These are phyloP conservation scores for Populus hybrid DNA, from an alignment of 441 rosid genomes.

Conservation along the genomic window DNA sequence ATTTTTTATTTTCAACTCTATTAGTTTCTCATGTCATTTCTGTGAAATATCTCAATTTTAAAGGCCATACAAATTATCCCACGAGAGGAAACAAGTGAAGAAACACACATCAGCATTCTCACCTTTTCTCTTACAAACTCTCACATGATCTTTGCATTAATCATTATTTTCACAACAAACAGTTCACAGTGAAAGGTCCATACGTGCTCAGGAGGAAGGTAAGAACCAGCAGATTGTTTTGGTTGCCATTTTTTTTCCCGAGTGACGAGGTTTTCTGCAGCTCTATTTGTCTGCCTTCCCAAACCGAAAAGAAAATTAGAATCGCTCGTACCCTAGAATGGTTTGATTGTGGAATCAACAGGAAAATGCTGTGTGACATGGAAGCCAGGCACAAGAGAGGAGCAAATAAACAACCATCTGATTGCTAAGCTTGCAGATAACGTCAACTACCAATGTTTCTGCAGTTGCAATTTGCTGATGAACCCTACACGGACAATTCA, in stretches of 20 bases:
- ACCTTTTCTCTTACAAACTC: not conserved
- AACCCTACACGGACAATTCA: slow-evolving; percentile 3
- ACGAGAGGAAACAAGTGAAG: not conserved
- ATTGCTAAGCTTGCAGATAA: not conserved
- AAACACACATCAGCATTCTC: not conserved
- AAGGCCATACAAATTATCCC: not conserved
- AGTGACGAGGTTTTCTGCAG: not conserved
- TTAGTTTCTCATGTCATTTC: not conserved
- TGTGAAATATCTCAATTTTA: not conserved
- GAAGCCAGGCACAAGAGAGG: not conserved
- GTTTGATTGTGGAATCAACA: no score
- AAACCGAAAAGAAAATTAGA: not conserved
- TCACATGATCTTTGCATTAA: not conserved
- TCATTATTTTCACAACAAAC: not conserved
- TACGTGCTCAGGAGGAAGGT: not conserved
- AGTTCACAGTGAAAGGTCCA: not conserved
- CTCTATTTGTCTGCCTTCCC: not conserved
- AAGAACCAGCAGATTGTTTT: not conserved
- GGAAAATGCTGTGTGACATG: not conserved
- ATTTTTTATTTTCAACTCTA: not conserved
- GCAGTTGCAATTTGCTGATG: not conserved
- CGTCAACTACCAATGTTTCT: no score
- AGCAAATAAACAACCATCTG: not conserved
- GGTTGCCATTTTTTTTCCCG: not conserved
- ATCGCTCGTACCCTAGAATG: not conserved